phyloP scores from a whole-genome alignment of 768 basidiomycete species.

The Leucosporidium scottii region DNA sequence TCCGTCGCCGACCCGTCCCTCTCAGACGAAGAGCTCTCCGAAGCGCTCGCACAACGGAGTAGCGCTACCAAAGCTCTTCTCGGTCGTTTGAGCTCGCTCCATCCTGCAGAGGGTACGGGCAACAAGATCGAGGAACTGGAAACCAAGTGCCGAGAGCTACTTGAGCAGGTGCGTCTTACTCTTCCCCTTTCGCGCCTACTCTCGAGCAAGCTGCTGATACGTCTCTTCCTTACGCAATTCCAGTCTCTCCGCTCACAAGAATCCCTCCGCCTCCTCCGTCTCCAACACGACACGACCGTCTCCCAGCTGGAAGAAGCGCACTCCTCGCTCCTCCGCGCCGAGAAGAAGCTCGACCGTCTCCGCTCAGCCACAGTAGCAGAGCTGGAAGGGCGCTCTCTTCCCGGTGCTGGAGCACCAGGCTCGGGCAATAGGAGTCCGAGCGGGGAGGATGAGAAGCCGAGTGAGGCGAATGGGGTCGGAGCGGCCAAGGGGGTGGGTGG shows the following conservation, averaged over 20 bases:
- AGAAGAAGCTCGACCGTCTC: constrained; percentile 36
- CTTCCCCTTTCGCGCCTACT: neutral
- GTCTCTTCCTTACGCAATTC: neutral
- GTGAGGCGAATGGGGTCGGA: neutral
- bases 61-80: constrained; percentile 19
- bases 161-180: constrained; percentile 10
- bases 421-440: neutral
- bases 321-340: constrained; percentile 31
- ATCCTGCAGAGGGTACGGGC: constrained; percentile 1
- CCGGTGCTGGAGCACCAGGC: neutral
- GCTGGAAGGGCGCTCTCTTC: constrained; percentile 24
- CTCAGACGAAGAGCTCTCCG: constrained; percentile 20
- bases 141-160: constrained; percentile 2
- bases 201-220: neutral
- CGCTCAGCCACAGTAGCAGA: constrained; percentile 33
- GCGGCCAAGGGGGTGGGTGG: neutral
- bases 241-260: constrained; percentile 28
- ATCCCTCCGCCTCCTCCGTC: constrained; percentile 31
- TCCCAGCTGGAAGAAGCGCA: constrained; percentile 30
- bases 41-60: constrained; percentile 18
- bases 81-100: constrained; percentile 12
- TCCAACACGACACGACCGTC: constrained; percentile 27
- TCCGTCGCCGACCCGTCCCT: constrained; percentile 10
- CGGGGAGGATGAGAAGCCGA: too few relatives aligned
- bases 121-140: constrained; percentile 12